phyloP scores from a whole-genome alignment of 306 rosid genomes.

The Vachellia pachyceras region DNA sequence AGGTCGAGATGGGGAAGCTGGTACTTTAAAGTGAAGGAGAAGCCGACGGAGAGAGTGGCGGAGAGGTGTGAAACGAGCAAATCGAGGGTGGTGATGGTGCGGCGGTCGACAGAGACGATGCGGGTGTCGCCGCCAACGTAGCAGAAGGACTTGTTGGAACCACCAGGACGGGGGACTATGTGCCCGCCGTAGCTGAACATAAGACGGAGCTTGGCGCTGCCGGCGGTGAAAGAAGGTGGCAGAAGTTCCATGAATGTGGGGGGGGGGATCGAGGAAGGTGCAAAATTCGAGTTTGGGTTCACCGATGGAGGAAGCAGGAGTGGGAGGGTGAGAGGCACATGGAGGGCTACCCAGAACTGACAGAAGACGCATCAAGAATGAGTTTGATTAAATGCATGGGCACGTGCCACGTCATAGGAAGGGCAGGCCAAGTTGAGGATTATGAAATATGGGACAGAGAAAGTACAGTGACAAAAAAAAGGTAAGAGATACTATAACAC shows the following conservation, averaged over 20 bases:
- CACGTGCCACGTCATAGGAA: no score
- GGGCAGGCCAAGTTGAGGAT: no score
- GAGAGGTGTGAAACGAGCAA: conserved; percentile 52
- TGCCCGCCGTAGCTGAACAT: conserved; percentile 77
- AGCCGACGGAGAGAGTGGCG: conserved; percentile 40
- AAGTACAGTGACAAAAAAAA: no score
- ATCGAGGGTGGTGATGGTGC: conserved; percentile 40
- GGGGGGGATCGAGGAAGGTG: background rate
- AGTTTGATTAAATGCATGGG: no score
- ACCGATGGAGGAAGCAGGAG: no score
- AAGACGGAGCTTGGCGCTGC: conserved; percentile 49
- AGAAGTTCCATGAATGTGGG: conserved; percentile 46
- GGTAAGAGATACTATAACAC: no score
- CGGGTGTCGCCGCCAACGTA: conserved; percentile 71
- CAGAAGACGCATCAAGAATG: no score
- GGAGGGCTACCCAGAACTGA: background rate
- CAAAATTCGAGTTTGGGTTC: background rate
- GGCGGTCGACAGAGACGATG: conserved; percentile 50
- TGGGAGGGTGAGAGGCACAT: no score
- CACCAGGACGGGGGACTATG: conserved; percentile 50
- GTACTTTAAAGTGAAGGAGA: conserved; percentile 57
- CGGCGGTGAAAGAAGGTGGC: background rate
- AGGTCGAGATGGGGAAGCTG: conserved; percentile 60
- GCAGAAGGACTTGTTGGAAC: conserved; percentile 49
- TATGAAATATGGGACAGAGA: no score